phyloP scores from a whole-genome alignment of 2,329 filamentous ascomycete species.

The Xylaria arbuscula region DNA sequence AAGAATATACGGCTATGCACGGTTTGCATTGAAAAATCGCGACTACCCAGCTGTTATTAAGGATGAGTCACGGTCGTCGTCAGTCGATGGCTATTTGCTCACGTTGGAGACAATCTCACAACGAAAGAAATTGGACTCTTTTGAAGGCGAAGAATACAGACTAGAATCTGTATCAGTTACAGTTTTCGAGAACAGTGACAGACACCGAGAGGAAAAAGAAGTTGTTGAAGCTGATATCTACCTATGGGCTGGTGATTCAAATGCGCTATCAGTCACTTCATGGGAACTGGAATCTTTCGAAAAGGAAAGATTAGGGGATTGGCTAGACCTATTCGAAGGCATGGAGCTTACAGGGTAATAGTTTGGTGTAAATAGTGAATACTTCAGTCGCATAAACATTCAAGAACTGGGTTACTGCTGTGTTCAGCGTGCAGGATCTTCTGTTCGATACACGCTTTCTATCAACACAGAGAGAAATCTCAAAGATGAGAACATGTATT shows the following conservation, averaged over 20 bases:
- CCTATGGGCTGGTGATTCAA: constrained; percentile 44
- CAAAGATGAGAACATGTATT: too few relatives aligned
- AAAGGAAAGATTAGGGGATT: constrained; percentile 45
- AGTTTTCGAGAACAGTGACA: constrained; percentile 29
- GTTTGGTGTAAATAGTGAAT: too few relatives aligned
- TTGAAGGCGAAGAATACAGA: constrained; percentile 45
- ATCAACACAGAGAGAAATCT: too few relatives aligned
- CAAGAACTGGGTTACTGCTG: too few relatives aligned
- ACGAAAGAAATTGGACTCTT: constrained; percentile 50
- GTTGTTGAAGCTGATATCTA: constrained; percentile 49
- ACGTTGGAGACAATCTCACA: constrained; percentile 41
- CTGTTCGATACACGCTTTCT: too few relatives aligned
- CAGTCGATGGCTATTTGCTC: constrained; percentile 46
- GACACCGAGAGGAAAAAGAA: neutral
- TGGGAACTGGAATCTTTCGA: constrained; percentile 47
- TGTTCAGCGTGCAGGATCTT: too few relatives aligned
- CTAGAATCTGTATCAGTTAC: constrained; percentile 33
- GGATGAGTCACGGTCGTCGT: constrained; percentile 27
- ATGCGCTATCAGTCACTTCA: constrained; percentile 33
- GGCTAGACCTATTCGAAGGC: constrained; percentile 45
- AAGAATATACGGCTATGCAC: constrained; percentile 39
- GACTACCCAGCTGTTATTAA: constrained; percentile 47
- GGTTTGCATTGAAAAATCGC: constrained; percentile 36
- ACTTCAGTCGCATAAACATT: too few relatives aligned
- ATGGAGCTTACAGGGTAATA: constrained; percentile 35